These are phyloP conservation scores for Quercus tomentella DNA, from an alignment of 331 rosid species.

Conservation along the genomic window DNA sequence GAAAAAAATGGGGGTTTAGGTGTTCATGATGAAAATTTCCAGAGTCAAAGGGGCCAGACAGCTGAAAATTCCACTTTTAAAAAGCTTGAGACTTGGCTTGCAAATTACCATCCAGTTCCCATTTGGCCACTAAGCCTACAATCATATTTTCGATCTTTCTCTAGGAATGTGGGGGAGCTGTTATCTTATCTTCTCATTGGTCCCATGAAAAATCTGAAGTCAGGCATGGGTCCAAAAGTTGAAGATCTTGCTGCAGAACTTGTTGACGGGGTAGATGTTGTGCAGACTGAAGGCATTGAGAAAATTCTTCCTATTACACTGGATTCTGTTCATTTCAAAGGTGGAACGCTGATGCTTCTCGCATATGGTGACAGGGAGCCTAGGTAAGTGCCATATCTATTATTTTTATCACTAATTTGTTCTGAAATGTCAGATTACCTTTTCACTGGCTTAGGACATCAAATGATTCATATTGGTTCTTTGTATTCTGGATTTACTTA, in stretches of 20 bases:
- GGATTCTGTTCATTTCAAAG: slow-evolving; percentile 85
- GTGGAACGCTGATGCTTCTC: slow-evolving; percentile 81
- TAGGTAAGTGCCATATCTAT: slow-evolving; percentile 52
- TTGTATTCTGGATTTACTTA: background rate
- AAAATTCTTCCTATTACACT: slow-evolving; percentile 62
- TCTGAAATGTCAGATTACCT: slow-evolving; percentile 4
- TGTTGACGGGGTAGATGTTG: slow-evolving; percentile 34
- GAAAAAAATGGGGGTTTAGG: slow-evolving; percentile 34
- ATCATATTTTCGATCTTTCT: slow-evolving; percentile 34
- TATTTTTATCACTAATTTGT: slow-evolving; percentile 15
- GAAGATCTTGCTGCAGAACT: slow-evolving; percentile 54
- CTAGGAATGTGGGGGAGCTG: slow-evolving; percentile 39
- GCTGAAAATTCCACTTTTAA: slow-evolving; percentile 31
- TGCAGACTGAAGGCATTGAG: slow-evolving; percentile 45
- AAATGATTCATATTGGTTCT: slow-evolving; percentile 4
- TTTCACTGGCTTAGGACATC: background rate
- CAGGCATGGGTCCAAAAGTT: slow-evolving; percentile 38
- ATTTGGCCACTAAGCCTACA: slow-evolving; percentile 36
- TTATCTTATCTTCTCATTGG: slow-evolving; percentile 29
- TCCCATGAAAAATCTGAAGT: slow-evolving; percentile 39
- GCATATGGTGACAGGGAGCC: slow-evolving; percentile 90
- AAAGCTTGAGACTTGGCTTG: slow-evolving; percentile 25
- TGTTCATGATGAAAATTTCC: slow-evolving; percentile 20
- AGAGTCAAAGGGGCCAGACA: slow-evolving; percentile 24
- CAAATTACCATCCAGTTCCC: slow-evolving; percentile 30